Evolutionary conservation across 805 yeast species (phyloP), one percentile per base, ranked within the genome.

Genomic region (Saturnispora hagleri): DNA sequence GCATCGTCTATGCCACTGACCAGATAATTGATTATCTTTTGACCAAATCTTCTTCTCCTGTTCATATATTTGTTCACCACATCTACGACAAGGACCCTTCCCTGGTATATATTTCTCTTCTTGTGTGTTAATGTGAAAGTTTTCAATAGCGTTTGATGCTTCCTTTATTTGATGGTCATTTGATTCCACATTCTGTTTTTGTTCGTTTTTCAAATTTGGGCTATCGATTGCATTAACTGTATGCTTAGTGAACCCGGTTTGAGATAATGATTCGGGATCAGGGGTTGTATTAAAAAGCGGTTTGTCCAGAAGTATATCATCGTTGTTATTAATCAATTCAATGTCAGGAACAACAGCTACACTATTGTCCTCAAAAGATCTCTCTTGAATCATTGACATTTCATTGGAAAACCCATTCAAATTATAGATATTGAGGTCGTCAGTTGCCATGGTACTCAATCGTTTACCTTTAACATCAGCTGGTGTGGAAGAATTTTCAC

Each of bases 1-100:
- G 64, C 99, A 93, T 15, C 73, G 68, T 40, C 95, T 75, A 64
- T 93, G 99, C 98, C 98, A 93, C 64, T 89, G 91, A 0, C 97
- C 98, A 1, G 88, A 77, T 45, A 86, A 69, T 61, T 83, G 89
- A n/a, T 83, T 86, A 51, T 86, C 86, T 58, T 82, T 85, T n/a
- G 96, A 87, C 68, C 82, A 85, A 18, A 91, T 85, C 0, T 93
- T 74, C 61, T 84, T 87, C 48, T 65, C 66, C 9, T 57, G 54
- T 1, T 80, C 73, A 1, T 57, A 56, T 31, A 90, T 81, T n/a
- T 67, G 71, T 44, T 65, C 54, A 5, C 68, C 65, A 69, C 98
- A 91, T 34, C 76, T 73, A 53, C 97, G 80, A 65, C 98, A 91
- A 15, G 89, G 89, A 0, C 93, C 93, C 54, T 77, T 69, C 0